These are phyloP conservation scores for Mychonastes homosphaera DNA, from an alignment of 139 green algal genomes.

Conservation along the genomic window DNA sequence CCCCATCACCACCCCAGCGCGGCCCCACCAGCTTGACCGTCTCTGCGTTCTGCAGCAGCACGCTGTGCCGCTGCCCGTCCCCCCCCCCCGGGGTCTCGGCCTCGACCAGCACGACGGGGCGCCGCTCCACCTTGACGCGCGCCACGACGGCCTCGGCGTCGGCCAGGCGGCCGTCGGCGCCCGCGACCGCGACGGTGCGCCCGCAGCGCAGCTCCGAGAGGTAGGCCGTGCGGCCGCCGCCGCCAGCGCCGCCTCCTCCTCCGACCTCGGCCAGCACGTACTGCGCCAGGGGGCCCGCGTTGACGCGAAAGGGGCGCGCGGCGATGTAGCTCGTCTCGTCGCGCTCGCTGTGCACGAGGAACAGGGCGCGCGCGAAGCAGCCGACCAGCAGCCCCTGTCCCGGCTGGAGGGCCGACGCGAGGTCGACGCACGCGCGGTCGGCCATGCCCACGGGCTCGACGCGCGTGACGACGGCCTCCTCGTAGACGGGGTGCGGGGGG, in stretches of 20 bases:
- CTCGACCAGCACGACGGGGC: slow-evolving; percentile 70
- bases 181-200: slow-evolving; percentile 51
- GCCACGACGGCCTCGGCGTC: slow-evolving; percentile 56
- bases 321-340: slow-evolving; percentile 69
- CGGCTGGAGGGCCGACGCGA: slow-evolving; percentile 47
- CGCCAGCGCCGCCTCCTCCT: slow-evolving; percentile 71
- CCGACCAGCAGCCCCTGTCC: slow-evolving; percentile 87
- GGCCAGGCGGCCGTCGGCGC: slow-evolving; percentile 39
- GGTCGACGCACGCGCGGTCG: slow-evolving; percentile 84
- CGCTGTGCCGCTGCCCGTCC: slow-evolving; percentile 36
- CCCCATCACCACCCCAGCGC: neutral
- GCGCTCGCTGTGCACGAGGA: slow-evolving; percentile 79
- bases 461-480: too few relatives aligned
- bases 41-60: slow-evolving; percentile 85
- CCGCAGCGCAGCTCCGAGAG: slow-evolving; percentile 55
- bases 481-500: too few relatives aligned
- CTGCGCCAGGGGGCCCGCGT: slow-evolving; percentile 60
- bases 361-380: slow-evolving; percentile 68
- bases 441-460: slow-evolving; percentile 47
- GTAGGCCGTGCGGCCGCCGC: slow-evolving; percentile 62
- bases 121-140: slow-evolving; percentile 52
- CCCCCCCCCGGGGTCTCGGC: slow-evolving; percentile 30
- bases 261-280: neutral
- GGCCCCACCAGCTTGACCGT: slow-evolving; percentile 74
- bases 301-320: slow-evolving; percentile 81